Conservation (phyloP, 2,329 filamentous ascomycete species). For the Epichloe baconii region DNA sequence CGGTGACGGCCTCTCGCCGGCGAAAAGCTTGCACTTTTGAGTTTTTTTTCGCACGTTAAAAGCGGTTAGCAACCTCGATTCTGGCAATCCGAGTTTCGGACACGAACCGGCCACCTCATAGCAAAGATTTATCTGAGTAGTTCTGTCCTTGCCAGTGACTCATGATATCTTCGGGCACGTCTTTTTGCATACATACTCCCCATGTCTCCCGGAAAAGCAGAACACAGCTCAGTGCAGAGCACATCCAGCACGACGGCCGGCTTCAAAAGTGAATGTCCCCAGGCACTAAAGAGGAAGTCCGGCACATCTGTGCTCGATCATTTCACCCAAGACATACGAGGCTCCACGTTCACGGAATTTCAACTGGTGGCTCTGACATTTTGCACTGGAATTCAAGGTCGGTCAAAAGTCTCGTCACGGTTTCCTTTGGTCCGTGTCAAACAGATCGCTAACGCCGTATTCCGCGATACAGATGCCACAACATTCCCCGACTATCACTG, state of each 20-base stretch:
- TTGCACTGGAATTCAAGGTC: conserved; percentile 37
- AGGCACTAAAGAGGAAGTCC: background rate
- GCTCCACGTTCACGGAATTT: conserved; percentile 29
- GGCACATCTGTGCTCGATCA: conserved; percentile 5
- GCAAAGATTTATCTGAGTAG: background rate
- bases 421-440: background rate
- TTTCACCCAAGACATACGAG: conserved; percentile 20
- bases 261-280: background rate
- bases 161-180: background rate
- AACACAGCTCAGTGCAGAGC: background rate
- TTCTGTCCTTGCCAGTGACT: background rate
- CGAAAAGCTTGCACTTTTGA: background rate
- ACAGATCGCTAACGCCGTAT: background rate
- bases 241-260: background rate
- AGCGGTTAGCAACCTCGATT: background rate
- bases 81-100: background rate
- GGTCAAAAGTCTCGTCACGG: background rate
- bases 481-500: conserved; percentile 49
- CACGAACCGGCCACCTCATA: background rate
- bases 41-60: too few relatives aligned
- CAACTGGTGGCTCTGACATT: conserved; percentile 35
- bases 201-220: background rate
- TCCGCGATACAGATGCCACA: conserved; percentile 31
- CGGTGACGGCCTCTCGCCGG: background rate
- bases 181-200: background rate